Evolutionary conservation across 257 asterid species (phyloP).

Genomic region (Fraxinus anomala): DNA sequence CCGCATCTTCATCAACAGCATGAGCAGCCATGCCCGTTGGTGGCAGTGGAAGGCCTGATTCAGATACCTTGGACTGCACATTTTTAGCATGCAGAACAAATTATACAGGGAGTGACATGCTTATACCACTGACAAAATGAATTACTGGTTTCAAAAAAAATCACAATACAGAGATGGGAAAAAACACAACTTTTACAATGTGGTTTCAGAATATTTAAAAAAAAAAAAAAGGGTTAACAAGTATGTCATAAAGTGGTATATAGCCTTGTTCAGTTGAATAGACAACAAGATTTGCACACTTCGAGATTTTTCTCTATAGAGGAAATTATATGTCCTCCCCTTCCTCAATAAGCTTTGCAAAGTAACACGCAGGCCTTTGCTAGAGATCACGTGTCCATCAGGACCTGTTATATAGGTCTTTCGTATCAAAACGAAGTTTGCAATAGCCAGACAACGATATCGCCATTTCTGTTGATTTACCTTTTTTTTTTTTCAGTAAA

Average conservation of each 20-base stretch:
- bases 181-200: not conserved
- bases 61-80: constrained; percentile 58
- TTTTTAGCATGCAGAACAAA: constrained; percentile 12
- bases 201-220: not conserved
- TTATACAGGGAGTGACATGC: not conserved
- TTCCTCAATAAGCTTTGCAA: not conserved
- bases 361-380: not conserved
- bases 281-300: not conserved
- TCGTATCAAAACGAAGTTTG: not conserved
- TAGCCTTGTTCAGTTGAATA: not conserved
- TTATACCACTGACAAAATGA: constrained; percentile 6
- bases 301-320: not conserved
- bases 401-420: not conserved
- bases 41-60: constrained; percentile 48
- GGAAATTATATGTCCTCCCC: not conserved
- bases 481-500: not conserved
- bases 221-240: not conserved
- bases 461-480: not conserved
- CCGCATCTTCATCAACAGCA: constrained; percentile 71
- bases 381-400: not conserved
- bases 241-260: not conserved
- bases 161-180: not conserved
- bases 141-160: not conserved
- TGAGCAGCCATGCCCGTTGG: constrained; percentile 86
- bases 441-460: not conserved